Base-by-base conservation (phyloP, 371 early-diverging fungal genomes). In the Smittium culicis region DNA sequence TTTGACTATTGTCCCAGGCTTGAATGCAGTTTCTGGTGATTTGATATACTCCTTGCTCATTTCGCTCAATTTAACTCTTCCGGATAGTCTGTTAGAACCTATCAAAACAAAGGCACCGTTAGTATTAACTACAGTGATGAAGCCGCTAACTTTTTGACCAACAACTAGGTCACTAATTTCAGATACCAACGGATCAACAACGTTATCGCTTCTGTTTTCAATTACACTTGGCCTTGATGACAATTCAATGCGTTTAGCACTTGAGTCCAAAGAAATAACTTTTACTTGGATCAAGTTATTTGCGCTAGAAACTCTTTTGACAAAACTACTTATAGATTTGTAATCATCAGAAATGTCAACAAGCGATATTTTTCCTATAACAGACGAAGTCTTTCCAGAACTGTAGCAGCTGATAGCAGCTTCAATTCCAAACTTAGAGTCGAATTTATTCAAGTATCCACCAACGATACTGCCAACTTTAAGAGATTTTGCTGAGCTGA, bases 21-120 rank as follows among this genome's bases (percentile, higher is more conserved):
- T 79, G 74, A 86, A 89, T 3, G 82, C 74, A 33, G 69, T 68
- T 75, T 87, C 83, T 83, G 92, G 89, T 64, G 94, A 89, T 71
- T 87, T 86, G 34, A 94, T 79, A 70, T 80, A 92, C 35, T 84
- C 86, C 75, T 95, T 94, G 0, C 87, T 86, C n/a, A 96, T 67
- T 69, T 93, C 88, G 56, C 84, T 80, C 73, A 94, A 91, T 78
- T 90, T 86, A 61, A 92, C 90, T 66, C 92, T 85, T 24, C 83
- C 96, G 64, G 75, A 74, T 54, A 89, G 64, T 24, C 77, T 69
- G 57, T 82, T 83, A 35, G 83, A 83, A 28, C 92, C 57, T 3
- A 57, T 69, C n/a, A 79, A 69, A 34, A 95, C 81, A 75, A 92
- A 92, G 35, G 83, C 77, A 67, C 94, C 94, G 35, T 80, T 80